These are phyloP conservation scores for Pythium sp. DNA, from an alignment of 352 stramenopile species.

Conservation along the genomic window DNA sequence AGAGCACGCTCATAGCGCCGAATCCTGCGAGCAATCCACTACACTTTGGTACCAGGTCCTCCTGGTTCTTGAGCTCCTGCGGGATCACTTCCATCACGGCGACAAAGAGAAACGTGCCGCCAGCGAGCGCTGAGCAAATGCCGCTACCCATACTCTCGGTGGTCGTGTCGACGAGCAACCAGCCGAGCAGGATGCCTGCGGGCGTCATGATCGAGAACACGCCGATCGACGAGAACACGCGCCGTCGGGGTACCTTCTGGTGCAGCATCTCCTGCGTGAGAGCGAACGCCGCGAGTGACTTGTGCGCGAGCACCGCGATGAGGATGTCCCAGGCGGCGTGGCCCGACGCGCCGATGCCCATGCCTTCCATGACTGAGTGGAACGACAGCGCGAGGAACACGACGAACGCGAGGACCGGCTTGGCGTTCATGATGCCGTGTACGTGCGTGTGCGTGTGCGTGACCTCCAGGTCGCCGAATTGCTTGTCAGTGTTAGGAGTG, in stretches of 20 bases:
- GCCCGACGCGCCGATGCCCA: constrained; percentile 68
- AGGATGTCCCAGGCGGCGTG: constrained; percentile 72
- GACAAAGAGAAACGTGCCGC: constrained; percentile 81
- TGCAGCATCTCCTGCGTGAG: constrained; percentile 69
- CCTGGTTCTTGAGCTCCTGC: constrained; percentile 63
- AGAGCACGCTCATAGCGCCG: constrained; percentile 58
- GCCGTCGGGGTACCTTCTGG: constrained; percentile 40
- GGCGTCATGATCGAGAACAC: constrained; percentile 80
- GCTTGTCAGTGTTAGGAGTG: not conserved
- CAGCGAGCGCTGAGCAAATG: constrained; percentile 71
- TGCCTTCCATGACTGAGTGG: constrained; percentile 85
- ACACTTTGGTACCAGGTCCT: constrained; percentile 50
- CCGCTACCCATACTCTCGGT: constrained; percentile 48
- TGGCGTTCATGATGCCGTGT: constrained; percentile 59
- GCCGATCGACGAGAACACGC: constrained; percentile 39
- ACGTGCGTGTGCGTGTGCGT: constrained; percentile 61
- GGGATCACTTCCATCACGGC: constrained; percentile 82
- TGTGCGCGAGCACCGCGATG: constrained; percentile 79
- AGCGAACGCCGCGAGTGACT: constrained; percentile 74
- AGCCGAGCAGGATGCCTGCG: constrained; percentile 60
- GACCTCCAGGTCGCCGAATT: constrained; percentile 20
- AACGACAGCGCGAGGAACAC: constrained; percentile 82
- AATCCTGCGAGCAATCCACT: constrained; percentile 56
- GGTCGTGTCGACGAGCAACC: constrained; percentile 40
- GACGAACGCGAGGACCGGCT: constrained; percentile 61